These are phyloP conservation scores for Reutealis trisperma DNA, from an alignment of 345 rosid genomes.

Conservation along the genomic window DNA sequence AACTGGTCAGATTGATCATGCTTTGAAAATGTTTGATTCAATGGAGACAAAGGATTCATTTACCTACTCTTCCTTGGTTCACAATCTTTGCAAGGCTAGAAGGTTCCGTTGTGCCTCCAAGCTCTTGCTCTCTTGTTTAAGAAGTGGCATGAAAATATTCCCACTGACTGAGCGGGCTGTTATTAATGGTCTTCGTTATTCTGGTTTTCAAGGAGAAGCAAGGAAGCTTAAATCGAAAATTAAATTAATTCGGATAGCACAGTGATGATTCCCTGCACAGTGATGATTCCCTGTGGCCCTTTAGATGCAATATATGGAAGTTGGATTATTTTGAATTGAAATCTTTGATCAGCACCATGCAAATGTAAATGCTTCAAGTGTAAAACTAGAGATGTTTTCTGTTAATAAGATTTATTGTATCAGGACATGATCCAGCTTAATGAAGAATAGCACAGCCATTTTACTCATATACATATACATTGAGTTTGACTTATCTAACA, in stretches of 20 bases:
- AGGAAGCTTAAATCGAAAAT: conserved; percentile 57
- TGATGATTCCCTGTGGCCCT: conserved; percentile 25
- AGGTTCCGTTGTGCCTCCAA: conserved; percentile 64
- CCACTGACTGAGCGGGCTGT: conserved; percentile 69
- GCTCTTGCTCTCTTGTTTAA: conserved; percentile 62
- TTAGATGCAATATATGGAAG: neutral
- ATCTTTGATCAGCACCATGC: neutral
- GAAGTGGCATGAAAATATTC: conserved; percentile 60
- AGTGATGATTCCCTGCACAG: conserved; percentile 33
- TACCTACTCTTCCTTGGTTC: conserved; percentile 69
- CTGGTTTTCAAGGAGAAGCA: conserved; percentile 57
- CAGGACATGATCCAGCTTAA: neutral
- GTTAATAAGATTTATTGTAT: neutral
- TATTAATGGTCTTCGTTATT: conserved; percentile 56
- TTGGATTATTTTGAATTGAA: neutral
- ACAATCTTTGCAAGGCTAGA: conserved; percentile 73
- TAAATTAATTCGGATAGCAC: conserved; percentile 39
- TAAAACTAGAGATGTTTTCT: neutral
- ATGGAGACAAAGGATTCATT: conserved; percentile 76
- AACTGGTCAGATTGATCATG: conserved; percentile 55
- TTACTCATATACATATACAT: neutral
- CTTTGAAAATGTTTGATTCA: conserved; percentile 56
- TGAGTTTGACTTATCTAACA: neutral
- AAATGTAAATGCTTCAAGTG: neutral
- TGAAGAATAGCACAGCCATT: neutral